Conservation (phyloP, 2,329 filamentous ascomycete species). For the Coniochaeta sp. region DNA sequence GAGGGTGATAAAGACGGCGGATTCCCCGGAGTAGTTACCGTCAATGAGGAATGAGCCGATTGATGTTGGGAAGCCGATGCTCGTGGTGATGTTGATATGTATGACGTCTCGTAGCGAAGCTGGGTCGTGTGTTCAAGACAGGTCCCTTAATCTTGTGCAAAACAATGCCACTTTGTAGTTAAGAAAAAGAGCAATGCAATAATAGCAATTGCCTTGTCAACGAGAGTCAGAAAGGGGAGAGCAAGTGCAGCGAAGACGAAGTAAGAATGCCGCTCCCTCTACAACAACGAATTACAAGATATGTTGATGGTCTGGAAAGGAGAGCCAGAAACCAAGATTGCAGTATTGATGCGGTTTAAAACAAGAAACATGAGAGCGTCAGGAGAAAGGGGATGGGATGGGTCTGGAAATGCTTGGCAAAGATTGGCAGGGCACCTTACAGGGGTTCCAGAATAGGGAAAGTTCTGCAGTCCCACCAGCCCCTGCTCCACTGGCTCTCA, state of each 20-base stretch:
- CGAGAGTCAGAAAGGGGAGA: slow-evolving; percentile 4
- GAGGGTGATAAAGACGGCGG: not conserved
- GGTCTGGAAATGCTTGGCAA: not conserved
- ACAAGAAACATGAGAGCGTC: not conserved
- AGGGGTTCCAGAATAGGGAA: not conserved
- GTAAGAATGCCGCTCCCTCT: not conserved
- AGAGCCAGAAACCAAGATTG: not conserved
- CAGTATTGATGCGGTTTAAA: not conserved
- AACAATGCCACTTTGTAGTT: not conserved
- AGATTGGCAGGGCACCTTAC: not conserved
- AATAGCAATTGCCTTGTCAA: slow-evolving; percentile 1
- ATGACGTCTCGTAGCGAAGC: not conserved
- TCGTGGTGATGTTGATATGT: not conserved
- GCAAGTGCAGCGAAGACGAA: not conserved
- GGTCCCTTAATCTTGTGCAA: not conserved
- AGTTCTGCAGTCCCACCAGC: not conserved
- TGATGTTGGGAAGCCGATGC: not conserved
- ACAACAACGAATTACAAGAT: slow-evolving; percentile 3
- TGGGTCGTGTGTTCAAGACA: not conserved
- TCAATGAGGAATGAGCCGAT: not conserved
- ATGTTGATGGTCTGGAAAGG: slow-evolving; percentile 2
- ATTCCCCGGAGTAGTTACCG: not conserved
- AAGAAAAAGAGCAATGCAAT: not conserved
- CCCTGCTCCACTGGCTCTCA: not conserved
- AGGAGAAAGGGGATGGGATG: not conserved